These are phyloP conservation scores for Candida verbasci DNA, from an alignment of 805 yeast genomes.

Conservation along the genomic window DNA sequence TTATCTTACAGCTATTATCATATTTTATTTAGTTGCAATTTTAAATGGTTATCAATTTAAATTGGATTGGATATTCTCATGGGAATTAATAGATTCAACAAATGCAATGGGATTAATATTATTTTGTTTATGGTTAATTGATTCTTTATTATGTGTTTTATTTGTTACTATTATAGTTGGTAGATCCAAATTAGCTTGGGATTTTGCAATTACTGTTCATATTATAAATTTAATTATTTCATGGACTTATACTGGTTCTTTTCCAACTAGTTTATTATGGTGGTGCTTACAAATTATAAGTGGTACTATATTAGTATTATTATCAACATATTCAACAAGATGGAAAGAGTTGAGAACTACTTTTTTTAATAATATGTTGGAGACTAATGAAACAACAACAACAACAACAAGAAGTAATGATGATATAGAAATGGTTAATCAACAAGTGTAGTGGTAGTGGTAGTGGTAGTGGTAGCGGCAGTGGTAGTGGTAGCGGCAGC, in stretches of 20 bases:
- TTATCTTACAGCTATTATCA: constrained; percentile 64
- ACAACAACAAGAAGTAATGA: background rate
- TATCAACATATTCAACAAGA: constrained; percentile 87
- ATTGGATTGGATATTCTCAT: constrained; percentile 71
- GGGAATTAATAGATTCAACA: constrained; percentile 68
- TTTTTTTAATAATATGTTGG: constrained; percentile 80
- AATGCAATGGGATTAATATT: constrained; percentile 79
- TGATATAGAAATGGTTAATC: no score
- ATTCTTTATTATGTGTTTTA: constrained; percentile 75
- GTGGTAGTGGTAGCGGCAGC: no score
- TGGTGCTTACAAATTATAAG: constrained; percentile 75
- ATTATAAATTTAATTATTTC: constrained; percentile 69
- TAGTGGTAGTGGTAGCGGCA: no score
- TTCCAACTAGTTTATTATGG: constrained; percentile 78
- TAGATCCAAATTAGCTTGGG: constrained; percentile 91
- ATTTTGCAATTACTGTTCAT: constrained; percentile 92
- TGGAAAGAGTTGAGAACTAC: constrained; percentile 90
- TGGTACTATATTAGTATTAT: constrained; percentile 60
- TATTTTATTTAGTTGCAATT: constrained; percentile 62
- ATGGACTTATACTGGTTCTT: constrained; percentile 56
- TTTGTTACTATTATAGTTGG: constrained; percentile 88
- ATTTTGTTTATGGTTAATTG: constrained; percentile 74
- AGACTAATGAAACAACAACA: constrained; percentile 17
- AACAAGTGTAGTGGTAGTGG: no score
- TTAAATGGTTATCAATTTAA: constrained; percentile 69